Evolutionary conservation across 768 basidiomycete species (phyloP), one percentile per base, ranked within the genome.

Genomic region (Chalciporus chontae): DNA sequence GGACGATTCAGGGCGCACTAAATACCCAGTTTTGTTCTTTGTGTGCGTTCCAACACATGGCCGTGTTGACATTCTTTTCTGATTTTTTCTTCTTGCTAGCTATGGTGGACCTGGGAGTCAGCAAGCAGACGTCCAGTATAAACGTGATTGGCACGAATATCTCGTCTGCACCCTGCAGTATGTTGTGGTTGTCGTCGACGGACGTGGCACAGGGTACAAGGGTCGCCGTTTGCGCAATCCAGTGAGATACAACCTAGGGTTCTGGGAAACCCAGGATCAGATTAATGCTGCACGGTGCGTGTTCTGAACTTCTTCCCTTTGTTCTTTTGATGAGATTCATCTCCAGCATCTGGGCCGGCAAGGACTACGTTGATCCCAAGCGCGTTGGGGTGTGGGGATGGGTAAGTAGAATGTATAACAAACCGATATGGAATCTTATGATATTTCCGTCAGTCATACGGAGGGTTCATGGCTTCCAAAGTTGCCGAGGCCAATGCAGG

Each of bases 321-420:
- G 36, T 7, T 38, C 50, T 9, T 37, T 29, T 32, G 18, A 40
- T 53, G 24, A 53, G 15, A 14, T 31, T 21, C 39, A 17, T 40
- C 42, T 19, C 11, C 51, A 90, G 90, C 48, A 71, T 84, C 41
- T 96, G 92, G 90, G 90, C 87, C 3, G 76, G 83, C 56, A 90
- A 88, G 68, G 75, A 79, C 14, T 98, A 97, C 63, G 87, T 98
- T 2, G 96, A 99, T 66, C 74, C 81, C 34, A 82, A 80, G 65
- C 76, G 93, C 40, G 89, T 98, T 41, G 96, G 95, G 0, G 87
- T 98, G 44, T 97, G 94, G 94, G 96, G 96, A 38, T 98, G 96
- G 95, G 91, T 93, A 54, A 64, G 87, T 71, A 11, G 5, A 43
- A 8, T 47, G 29, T 29, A 18, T 10, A 3, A 15, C 42, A n/a